A percentile compares a stretch with the other conserved stretches of the same genome.
phyloP scores from a whole-genome alignment of 2,329 filamentous ascomycete species.

The Penicillium sp. region DNA sequence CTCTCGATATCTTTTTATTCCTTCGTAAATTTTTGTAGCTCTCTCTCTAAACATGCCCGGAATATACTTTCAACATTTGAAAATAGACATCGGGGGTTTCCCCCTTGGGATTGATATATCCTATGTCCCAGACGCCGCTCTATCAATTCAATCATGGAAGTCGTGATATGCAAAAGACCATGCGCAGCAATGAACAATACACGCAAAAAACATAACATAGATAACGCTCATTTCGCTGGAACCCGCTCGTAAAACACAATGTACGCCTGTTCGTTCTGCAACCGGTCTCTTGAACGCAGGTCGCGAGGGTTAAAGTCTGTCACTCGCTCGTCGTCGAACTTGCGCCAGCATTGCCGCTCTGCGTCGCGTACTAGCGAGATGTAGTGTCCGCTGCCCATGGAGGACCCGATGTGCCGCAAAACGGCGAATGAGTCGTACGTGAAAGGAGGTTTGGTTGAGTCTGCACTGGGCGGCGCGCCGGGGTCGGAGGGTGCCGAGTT shows the following conservation, averaged over 20 bases:
- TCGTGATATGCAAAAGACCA: conserved; percentile 14
- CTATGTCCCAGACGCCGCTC: conserved; percentile 3
- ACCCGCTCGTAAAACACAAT: conserved; percentile 62
- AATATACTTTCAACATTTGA: too few species aligned
- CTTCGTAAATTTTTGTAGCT: too few species aligned
- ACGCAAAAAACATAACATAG: conserved; percentile 4
- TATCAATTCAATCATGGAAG: conserved; percentile 16
- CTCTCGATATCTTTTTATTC: neutral
- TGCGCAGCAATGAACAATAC: neutral
- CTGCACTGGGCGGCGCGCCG: conserved; percentile 50
- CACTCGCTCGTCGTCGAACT: conserved; percentile 59
- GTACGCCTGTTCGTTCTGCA: conserved; percentile 65
- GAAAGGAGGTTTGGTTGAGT: conserved; percentile 54
- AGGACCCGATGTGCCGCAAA: conserved; percentile 69
- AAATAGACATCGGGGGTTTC: neutral
- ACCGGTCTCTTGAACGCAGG: conserved; percentile 46
- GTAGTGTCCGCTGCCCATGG: conserved; percentile 75
- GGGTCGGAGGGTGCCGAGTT: conserved; percentile 25
- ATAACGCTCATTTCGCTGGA: conserved; percentile 38
- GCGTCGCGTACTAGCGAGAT: conserved; percentile 66
- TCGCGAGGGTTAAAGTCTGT: conserved; percentile 58
- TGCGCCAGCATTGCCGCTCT: conserved; percentile 57
- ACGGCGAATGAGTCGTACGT: conserved; percentile 85
- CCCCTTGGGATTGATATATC: neutral
- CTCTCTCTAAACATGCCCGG: too few species aligned